Base-by-base conservation (phyloP, 2,329 filamentous ascomycete species). In the Scopulariopsis brevicaulis region DNA sequence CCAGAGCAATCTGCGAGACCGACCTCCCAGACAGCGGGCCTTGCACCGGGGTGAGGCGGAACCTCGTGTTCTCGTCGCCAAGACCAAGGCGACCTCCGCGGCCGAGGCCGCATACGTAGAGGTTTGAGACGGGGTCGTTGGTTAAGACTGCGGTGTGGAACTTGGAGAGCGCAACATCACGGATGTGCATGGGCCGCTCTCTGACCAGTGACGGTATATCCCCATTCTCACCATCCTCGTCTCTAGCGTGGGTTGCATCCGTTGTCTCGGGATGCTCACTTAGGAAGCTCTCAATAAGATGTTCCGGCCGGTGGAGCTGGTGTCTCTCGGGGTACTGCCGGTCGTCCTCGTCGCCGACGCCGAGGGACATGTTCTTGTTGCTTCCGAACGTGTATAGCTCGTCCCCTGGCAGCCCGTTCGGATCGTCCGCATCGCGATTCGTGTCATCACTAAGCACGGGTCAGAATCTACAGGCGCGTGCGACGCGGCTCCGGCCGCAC, bases 341-440 rank as follows among this genome's bases (percentile, higher is more conserved):
- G 67, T 99, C 93, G 68, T 96, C 91, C 65, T 95, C 87, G 67
- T 99, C 92, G n/a, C 92, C 92, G 60, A 97, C 86, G 1, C 94
- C 94, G 24, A 99, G 80, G 0, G 89, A 94, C 11, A 96, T 73
- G 64, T 99, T 99, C 67, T 94, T 95, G 72, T 96, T 99, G 71
- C 92, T 97, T 55, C 94, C 94, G 71, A 97, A 96, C 1, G 90
- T 87, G 66, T 90, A 97, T 1, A 96, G 75, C 67, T 99, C 94
- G 65, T 96, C 90, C 10, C 90, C 93, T 25, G 56, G 55, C 2
- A 57, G 28, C 28, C 46, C 46, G 14, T 53, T 48, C 24, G 48
- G 24, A 24, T 48, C 48, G 28, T 57, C 22, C 12, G 50, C 25
- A 28, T 37, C 48, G 24, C 22, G 32, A 53, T 35, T 25, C 24